phyloP scores from a whole-genome alignment of 164 flowering plant species.

The Stephania japonica region DNA sequence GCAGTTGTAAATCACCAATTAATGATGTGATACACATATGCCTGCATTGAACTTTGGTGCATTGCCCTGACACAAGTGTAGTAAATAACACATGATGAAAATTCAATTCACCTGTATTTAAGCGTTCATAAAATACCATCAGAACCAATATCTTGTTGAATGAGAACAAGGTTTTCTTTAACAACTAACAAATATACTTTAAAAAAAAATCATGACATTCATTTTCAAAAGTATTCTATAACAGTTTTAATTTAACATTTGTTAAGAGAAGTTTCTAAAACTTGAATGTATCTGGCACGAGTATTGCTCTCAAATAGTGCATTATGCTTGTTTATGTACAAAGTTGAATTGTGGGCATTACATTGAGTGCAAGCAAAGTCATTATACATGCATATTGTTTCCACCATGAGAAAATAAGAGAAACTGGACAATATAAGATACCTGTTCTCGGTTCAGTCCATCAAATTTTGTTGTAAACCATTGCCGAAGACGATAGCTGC shows the following conservation, averaged over 20 bases:
- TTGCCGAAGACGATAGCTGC: slow-evolving; percentile 19
- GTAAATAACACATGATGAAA: too few species aligned
- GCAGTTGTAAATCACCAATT: too few species aligned
- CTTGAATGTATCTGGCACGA: background rate
- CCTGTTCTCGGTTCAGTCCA: slow-evolving; percentile 33
- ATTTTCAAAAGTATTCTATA: background rate
- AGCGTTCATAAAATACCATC: background rate
- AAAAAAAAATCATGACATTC: background rate
- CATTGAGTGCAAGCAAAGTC: background rate
- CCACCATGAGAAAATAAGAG: background rate
- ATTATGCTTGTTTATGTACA: background rate
- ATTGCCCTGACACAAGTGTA: too few species aligned
- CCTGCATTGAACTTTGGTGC: too few species aligned
- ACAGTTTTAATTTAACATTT: background rate
- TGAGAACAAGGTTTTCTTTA: background rate
- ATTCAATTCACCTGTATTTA: too few species aligned
- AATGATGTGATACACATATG: too few species aligned
- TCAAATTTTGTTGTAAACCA: slow-evolving; percentile 25
- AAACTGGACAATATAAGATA: background rate
- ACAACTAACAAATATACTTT: background rate
- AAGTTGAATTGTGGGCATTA: background rate
- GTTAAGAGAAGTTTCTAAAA: background rate
- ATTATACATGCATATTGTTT: background rate
- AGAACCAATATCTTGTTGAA: background rate
- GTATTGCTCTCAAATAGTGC: too few species aligned